phyloP scores from a whole-genome alignment of 805 yeast genomes.

The Clavispora phyllophila region DNA sequence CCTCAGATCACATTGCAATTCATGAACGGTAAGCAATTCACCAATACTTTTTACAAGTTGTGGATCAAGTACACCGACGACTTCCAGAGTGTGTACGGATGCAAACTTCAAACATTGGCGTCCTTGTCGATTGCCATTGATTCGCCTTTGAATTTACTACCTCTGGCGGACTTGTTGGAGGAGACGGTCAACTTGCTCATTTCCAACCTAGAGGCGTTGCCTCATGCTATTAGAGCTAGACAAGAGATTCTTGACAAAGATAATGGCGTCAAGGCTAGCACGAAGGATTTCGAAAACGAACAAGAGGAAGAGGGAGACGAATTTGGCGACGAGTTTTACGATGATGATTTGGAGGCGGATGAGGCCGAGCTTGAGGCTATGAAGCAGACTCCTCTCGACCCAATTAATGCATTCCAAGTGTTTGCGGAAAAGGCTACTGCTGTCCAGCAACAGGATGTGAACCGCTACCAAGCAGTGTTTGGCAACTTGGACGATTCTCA shows the following conservation, averaged over 20 bases:
- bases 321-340: constrained; percentile 20
- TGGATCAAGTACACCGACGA: constrained; percentile 46
- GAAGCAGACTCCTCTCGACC: constrained; percentile 74
- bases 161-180: constrained; percentile 29
- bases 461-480: constrained; percentile 46
- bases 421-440: constrained; percentile 51
- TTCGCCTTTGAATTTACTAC: constrained; percentile 24
- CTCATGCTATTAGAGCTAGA: constrained; percentile 45
- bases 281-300: constrained; percentile 16
- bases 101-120: constrained; percentile 49
- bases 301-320: constrained; percentile 29
- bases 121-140: constrained; percentile 35
- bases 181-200: constrained; percentile 39
- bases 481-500: constrained; percentile 34
- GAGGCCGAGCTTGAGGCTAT: constrained; percentile 82
- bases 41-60: constrained; percentile 36
- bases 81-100: constrained; percentile 50
- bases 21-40: constrained; percentile 33
- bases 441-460: constrained; percentile 45
- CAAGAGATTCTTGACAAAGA: constrained; percentile 41
- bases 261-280: constrained; percentile 24
- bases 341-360: constrained; percentile 43
- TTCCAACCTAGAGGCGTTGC: constrained; percentile 39
- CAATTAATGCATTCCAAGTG: constrained; percentile 62
- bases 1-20: constrained; percentile 33